These are phyloP conservation scores for Cladorrhinum sp. DNA, from an alignment of 2,329 filamentous ascomycete genomes.

Conservation along the genomic window DNA sequence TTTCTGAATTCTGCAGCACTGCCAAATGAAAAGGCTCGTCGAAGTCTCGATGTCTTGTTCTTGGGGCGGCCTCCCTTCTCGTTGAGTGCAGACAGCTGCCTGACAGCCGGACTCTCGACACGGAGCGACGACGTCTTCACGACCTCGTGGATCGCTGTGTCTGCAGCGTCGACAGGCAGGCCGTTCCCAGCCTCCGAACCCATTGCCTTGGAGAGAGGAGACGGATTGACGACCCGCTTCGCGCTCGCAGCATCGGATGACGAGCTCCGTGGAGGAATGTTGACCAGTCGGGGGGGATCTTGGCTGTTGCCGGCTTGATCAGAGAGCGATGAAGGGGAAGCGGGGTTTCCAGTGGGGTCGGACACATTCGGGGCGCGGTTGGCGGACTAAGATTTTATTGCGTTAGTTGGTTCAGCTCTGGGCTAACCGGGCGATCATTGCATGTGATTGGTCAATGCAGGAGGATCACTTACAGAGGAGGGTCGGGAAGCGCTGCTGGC, in stretches of 20 bases:
- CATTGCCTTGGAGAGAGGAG: conserved; percentile 70
- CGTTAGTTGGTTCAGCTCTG: conserved; percentile 45
- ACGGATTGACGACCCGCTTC: conserved; percentile 62
- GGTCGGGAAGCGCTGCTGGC: conserved; percentile 52
- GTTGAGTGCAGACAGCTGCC: conserved; percentile 82
- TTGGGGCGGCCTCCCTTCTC: conserved; percentile 75
- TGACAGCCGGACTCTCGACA: conserved; percentile 67
- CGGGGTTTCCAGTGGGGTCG: conserved; percentile 52
- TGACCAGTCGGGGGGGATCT: conserved; percentile 55
- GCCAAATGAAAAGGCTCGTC: conserved; percentile 93
- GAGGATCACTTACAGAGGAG: conserved; percentile 58
- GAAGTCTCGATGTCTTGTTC: conserved; percentile 80
- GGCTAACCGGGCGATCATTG: conserved; percentile 23
- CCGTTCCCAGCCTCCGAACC: conserved; percentile 46
- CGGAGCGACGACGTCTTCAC: conserved; percentile 34
- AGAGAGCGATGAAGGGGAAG: conserved; percentile 42
- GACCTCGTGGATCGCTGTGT: conserved; percentile 28
- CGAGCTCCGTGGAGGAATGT: conserved; percentile 60
- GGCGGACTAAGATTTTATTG: conserved; percentile 50
- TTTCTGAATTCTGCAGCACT: conserved; percentile 87
- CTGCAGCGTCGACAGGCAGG: conserved; percentile 29
- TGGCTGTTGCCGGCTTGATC: conserved; percentile 48
- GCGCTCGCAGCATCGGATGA: conserved; percentile 59
- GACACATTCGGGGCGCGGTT: conserved; percentile 55
- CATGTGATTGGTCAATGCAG: conserved; percentile 44